Evolutionary conservation across 495 filamentous ascomycete genomes (phyloP).

Genomic region (Tetracladium marchalianum): DNA sequence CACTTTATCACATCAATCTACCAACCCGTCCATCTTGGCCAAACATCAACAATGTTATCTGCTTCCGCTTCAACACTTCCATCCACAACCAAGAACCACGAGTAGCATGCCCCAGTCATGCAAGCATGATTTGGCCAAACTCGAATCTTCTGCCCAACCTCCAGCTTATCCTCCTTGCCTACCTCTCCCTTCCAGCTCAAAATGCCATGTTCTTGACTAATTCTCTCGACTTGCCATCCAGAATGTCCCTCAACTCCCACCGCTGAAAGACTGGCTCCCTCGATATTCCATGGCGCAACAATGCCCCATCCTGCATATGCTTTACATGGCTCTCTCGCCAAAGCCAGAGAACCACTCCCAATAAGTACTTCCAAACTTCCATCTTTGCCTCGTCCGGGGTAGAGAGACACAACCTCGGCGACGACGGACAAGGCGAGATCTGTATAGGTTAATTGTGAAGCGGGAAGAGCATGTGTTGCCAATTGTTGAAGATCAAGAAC

Average conservation of each 20-base stretch:
- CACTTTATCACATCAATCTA: conserved; percentile 17
- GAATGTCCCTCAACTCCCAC: conserved; percentile 30
- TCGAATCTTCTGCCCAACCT: conserved; percentile 52
- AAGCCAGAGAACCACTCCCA: conserved; percentile 57
- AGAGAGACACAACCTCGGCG: conserved; percentile 63
- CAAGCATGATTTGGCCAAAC: conserved; percentile 85
- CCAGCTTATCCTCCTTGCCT: conserved; percentile 32
- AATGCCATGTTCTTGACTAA: conserved; percentile 61
- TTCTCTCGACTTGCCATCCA: conserved; percentile 51
- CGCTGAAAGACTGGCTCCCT: conserved; percentile 2
- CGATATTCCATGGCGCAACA: conserved; percentile 48
- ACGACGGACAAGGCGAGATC: conserved; percentile 62
- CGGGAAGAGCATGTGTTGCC: conserved; percentile 51
- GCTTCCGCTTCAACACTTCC: conserved; percentile 34
- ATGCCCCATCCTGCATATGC: conserved; percentile 66
- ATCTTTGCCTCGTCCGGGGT: conserved; percentile 42
- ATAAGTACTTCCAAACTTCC: conserved; percentile 56
- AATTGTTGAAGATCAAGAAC: conserved; percentile 77
- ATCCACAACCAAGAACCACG: conserved; percentile 72
- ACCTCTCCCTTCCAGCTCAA: conserved; percentile 31
- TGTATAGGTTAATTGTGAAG: conserved; percentile 28
- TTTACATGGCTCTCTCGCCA: conserved; percentile 68
- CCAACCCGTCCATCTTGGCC: conserved; percentile 54
- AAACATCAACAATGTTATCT: conserved; percentile 60
- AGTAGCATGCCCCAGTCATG: conserved; percentile 61